phyloP scores from a whole-genome alignment of 78 protist genomes.

The slime mould (Dictyostelium discoideum) region dicty_2.7 NC_007089.4:3002001-3002500 shows the following conservation, averaged over 20 bases:
- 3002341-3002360: background rate
- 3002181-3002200: background rate
- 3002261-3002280: background rate
- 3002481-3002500: background rate
- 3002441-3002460: background rate
- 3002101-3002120: background rate
- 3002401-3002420: background rate
- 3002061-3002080: background rate
- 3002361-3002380: background rate
- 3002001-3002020: slow-evolving; percentile 2
- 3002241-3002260: background rate
- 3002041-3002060: too few relatives aligned
- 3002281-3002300: background rate
- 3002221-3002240: background rate
- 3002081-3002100: background rate
- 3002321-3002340: background rate
- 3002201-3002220: background rate
- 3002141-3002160: background rate
- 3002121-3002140: background rate
- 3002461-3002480: background rate
- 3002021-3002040: background rate
- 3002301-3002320: background rate
- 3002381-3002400: background rate
- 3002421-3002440: background rate
- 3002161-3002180: background rate